Conservation (phyloP, 441 rosid species). For the Hura crepitans region DNA sequence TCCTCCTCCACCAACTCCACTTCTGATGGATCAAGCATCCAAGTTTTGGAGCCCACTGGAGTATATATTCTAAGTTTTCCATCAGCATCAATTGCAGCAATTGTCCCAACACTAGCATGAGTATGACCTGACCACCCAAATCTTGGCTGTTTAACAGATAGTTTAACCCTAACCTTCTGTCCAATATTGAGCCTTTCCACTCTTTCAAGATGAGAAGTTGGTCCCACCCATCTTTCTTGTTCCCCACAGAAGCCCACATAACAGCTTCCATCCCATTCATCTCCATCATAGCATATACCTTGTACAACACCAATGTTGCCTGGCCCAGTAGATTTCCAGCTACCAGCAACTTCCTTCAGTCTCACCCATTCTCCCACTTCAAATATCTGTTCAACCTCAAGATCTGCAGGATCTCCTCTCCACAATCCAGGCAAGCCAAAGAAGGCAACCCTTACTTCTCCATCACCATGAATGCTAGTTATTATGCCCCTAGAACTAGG, state of each 20-base stretch:
- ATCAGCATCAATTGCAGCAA: slow-evolving; percentile 88
- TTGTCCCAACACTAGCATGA: slow-evolving; percentile 72
- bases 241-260: slow-evolving; percentile 85
- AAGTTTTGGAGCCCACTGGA: slow-evolving; percentile 80
- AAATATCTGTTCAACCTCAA: slow-evolving; percentile 67
- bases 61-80: slow-evolving; percentile 93
- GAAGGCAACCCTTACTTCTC: slow-evolving; percentile 87
- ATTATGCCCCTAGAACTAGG: slow-evolving; percentile 73
- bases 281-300: slow-evolving; percentile 79
- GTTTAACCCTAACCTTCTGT: slow-evolving; percentile 73
- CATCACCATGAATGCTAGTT: slow-evolving; percentile 86
- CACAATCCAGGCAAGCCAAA: slow-evolving; percentile 77
- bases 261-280: slow-evolving; percentile 80
- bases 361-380: slow-evolving; percentile 98
- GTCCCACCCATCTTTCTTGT: slow-evolving; percentile 92
- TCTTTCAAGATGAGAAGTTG: slow-evolving; percentile 62
- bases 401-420: slow-evolving; percentile 96
- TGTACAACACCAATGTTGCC: slow-evolving; percentile 84
- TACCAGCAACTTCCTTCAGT: slow-evolving; percentile 47
- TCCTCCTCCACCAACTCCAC: slow-evolving; percentile 79
- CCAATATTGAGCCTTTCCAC: slow-evolving; percentile 61
- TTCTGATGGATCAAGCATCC: slow-evolving; percentile 98
- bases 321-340: slow-evolving; percentile 80
- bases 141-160: slow-evolving; percentile 81
- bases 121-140: slow-evolving; percentile 94